These are phyloP conservation scores for Gossypium arboreum DNA, from an alignment of 345 rosid genomes.

Conservation along the genomic window DNA sequence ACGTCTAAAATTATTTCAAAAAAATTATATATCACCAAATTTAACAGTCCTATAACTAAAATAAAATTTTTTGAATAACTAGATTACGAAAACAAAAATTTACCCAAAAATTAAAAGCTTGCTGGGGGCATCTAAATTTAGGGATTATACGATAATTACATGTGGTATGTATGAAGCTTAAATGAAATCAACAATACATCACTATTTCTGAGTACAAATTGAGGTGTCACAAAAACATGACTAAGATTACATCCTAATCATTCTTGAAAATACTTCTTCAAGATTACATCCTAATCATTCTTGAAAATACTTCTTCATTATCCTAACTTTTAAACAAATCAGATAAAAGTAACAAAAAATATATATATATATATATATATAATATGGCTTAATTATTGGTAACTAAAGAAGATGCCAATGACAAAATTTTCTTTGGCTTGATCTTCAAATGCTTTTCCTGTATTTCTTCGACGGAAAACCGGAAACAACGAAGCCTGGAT, in stretches of 20 bases:
- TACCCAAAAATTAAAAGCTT: too few relatives aligned
- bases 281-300: background rate
- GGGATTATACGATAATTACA: too few relatives aligned
- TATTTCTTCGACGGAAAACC: background rate
- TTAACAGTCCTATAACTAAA: too few relatives aligned
- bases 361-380: background rate
- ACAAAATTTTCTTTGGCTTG: background rate
- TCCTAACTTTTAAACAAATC: conserved; percentile 8
- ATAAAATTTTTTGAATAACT: too few relatives aligned
- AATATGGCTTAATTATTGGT: background rate
- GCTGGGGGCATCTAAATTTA: too few relatives aligned
- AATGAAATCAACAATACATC: background rate
- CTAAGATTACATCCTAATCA: conserved; percentile 1
- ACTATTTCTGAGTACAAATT: background rate
- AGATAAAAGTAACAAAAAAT: background rate
- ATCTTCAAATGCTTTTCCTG: background rate
- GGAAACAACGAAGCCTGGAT: background rate
- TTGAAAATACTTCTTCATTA: background rate
- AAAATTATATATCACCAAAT: too few relatives aligned
- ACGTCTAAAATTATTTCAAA: rapidly evolving
- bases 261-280: background rate
- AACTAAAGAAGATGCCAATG: background rate
- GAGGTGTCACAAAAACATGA: background rate
- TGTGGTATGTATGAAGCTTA: too few relatives aligned
- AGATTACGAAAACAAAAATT: too few relatives aligned